Conservation (phyloP, 306 rosid genomes). For the Quercus rubra region DNA sequence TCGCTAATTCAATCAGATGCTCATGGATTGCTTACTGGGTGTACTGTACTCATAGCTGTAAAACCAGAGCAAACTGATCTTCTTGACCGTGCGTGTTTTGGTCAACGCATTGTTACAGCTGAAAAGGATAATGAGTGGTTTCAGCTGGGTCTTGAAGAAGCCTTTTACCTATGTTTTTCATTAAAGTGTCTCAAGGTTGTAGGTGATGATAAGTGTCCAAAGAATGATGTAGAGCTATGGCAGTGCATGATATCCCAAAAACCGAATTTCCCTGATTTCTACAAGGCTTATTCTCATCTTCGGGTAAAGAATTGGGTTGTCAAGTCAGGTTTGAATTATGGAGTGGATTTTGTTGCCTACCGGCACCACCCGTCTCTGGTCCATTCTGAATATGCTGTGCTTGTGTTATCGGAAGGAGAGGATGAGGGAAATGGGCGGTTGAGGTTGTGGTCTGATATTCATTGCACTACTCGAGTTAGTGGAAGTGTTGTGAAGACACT, state of each 20-base stretch:
- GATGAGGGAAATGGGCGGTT: slow-evolving; percentile 43
- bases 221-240: slow-evolving; percentile 52
- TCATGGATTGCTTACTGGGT: slow-evolving; percentile 43
- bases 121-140: slow-evolving; percentile 56
- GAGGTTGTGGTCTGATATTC: slow-evolving; percentile 73
- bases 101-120: slow-evolving; percentile 38
- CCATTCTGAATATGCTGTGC: slow-evolving; percentile 78
- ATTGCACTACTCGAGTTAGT: slow-evolving; percentile 59
- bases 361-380: slow-evolving; percentile 71
- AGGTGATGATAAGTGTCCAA: slow-evolving; percentile 14
- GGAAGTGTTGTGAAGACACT: slow-evolving; percentile 67
- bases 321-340: slow-evolving; percentile 62
- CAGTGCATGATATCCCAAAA: slow-evolving; percentile 48
- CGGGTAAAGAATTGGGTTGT: slow-evolving; percentile 74
- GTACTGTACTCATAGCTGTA: slow-evolving; percentile 39
- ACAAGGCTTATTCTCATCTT: slow-evolving; percentile 66
- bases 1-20: slow-evolving; percentile 49
- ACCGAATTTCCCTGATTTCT: slow-evolving; percentile 48
- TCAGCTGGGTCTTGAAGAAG: slow-evolving; percentile 69
- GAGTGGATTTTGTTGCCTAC: slow-evolving; percentile 69
- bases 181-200: slow-evolving; percentile 59
- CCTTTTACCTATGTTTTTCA: slow-evolving; percentile 58
- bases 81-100: slow-evolving; percentile 64
- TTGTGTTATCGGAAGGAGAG: slow-evolving; percentile 48
- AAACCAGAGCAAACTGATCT: slow-evolving; percentile 50